A percentile compares a stretch with the other conserved stretches of the same genome.
Conservation (phyloP, 495 filamentous ascomycete genomes). For the Aspergillus conjunctus region DNA sequence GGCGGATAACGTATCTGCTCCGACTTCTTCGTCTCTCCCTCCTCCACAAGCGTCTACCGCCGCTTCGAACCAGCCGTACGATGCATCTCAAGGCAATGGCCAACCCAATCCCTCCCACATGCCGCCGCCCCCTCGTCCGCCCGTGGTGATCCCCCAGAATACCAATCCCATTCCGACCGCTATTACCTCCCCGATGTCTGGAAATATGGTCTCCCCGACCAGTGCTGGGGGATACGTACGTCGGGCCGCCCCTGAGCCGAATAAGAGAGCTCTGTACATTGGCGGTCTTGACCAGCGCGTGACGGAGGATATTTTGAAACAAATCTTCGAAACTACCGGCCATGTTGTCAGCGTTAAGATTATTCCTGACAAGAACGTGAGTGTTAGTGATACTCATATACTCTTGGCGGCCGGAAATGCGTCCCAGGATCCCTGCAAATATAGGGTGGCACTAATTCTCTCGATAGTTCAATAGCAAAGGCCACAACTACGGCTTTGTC, state of each 20-base stretch:
- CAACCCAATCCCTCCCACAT: constrained; percentile 71
- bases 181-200: constrained; percentile 83
- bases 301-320: constrained; percentile 93
- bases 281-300: constrained; percentile 93
- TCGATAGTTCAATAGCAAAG: constrained; percentile 76
- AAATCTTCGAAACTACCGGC: constrained; percentile 98
- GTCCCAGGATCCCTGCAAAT: not conserved
- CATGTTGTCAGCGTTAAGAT: constrained; percentile 99
- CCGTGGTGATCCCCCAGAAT: constrained; percentile 91
- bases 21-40: constrained; percentile 58
- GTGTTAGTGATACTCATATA: constrained; percentile 32
- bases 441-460: constrained; percentile 16
- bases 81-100: constrained; percentile 64
- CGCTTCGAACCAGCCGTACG: constrained; percentile 70
- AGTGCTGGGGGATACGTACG: constrained; percentile 80
- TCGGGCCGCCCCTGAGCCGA: constrained; percentile 94
- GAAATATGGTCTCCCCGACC: constrained; percentile 77
- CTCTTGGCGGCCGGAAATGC: not conserved
- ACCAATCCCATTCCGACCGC: constrained; percentile 94
- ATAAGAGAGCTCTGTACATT: constrained; percentile 97
- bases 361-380: constrained; percentile 97
- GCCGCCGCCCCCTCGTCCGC: constrained; percentile 88
- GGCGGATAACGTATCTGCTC: constrained; percentile 64
- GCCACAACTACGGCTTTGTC: constrained; percentile 98
- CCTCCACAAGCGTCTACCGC: constrained; percentile 67